Evolutionary conservation across 2,329 filamentous ascomycete species (phyloP).

Genomic region (Pseudogymnoascus sp.): DNA sequence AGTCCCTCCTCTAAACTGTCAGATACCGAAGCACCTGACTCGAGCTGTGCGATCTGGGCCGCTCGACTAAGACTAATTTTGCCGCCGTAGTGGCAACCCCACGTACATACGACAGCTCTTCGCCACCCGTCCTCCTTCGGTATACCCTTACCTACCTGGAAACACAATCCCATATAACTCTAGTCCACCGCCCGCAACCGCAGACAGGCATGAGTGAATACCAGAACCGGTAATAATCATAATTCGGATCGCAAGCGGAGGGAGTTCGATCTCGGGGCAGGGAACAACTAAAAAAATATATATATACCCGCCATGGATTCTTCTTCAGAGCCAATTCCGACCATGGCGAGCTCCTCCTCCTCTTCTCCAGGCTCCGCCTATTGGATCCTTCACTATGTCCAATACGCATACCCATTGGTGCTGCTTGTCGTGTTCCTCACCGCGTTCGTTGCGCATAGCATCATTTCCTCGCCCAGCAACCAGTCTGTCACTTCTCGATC

Average conservation of each 20-base stretch:
- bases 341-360: background rate
- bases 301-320: background rate
- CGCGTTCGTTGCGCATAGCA: conserved; percentile 52
- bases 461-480: conserved; percentile 41
- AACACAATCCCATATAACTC: background rate
- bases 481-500: conserved; percentile 31
- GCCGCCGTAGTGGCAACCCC: background rate
- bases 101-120: background rate
- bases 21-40: background rate
- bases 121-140: background rate
- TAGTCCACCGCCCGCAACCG: background rate
- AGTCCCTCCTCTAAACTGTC: background rate
- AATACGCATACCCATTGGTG: conserved; percentile 50
- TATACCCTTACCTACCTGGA: background rate
- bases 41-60: background rate
- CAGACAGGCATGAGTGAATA: background rate
- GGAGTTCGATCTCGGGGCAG: background rate
- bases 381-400: conserved; percentile 23
- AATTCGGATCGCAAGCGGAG: background rate
- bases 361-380: background rate
- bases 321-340: background rate
- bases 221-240: conserved; percentile 2
- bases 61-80: background rate
- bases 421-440: conserved; percentile 55
- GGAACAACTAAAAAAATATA: background rate